Conservation (phyloP, 108 stramenopile genomes). For the Nitzschia sp. region DNA sequence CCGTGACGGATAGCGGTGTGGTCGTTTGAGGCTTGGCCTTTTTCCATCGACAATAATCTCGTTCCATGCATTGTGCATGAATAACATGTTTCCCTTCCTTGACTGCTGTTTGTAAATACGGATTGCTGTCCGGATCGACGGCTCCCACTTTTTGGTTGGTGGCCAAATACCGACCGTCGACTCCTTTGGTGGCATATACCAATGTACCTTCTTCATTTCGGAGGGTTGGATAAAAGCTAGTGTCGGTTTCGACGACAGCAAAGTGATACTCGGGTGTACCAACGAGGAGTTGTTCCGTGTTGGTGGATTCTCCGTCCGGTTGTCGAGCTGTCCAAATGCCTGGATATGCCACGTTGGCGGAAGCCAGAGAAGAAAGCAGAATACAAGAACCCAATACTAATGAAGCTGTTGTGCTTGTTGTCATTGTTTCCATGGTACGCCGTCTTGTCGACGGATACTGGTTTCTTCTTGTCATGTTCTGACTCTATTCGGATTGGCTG, state of each 20-base stretch:
- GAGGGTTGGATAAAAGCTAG: conserved; percentile 14
- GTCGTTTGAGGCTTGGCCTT: not conserved
- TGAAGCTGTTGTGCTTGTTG: too few species aligned
- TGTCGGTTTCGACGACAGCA: conserved; percentile 24
- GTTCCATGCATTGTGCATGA: conserved; percentile 21
- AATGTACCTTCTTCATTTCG: conserved; percentile 20
- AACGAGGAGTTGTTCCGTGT: conserved; percentile 7
- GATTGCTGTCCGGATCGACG: conserved; percentile 3
- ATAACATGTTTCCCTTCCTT: conserved; percentile 12
- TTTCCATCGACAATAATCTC: conserved; percentile 18
- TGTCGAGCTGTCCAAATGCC: conserved; percentile 19
- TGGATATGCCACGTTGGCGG: conserved; percentile 17
- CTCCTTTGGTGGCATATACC: conserved; percentile 12
- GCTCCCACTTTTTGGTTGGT: conserved; percentile 8
- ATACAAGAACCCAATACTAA: too few species aligned
- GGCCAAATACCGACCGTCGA: conserved; percentile 18
- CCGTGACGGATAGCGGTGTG: not conserved
- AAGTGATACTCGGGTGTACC: conserved; percentile 26
- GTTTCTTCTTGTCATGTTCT: too few species aligned
- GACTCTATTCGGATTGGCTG: too few species aligned
- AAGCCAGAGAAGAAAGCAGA: too few species aligned
- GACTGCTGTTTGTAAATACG: not conserved
- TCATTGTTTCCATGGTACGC: too few species aligned
- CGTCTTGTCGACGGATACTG: too few species aligned
- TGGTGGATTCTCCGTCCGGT: conserved; percentile 14